phyloP scores from a whole-genome alignment of 2,329 filamentous ascomycete species.

The Colletotrichum sp. region DNA sequence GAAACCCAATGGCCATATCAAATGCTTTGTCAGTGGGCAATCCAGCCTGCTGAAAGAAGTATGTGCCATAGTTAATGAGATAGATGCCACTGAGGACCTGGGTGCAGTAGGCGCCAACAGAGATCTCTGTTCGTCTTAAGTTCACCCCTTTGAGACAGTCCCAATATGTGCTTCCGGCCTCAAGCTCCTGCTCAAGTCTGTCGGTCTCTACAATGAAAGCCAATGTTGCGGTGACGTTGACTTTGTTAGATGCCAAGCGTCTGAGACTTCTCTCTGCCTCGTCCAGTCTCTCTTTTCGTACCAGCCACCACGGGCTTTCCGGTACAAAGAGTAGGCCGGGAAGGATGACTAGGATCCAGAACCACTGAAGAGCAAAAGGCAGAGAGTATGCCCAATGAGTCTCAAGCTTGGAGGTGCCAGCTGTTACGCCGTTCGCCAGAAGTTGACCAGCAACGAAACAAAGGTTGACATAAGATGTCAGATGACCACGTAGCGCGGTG shows the following conservation, averaged over 20 bases:
- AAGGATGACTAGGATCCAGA: conserved; percentile 50
- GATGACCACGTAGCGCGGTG: conserved; percentile 57
- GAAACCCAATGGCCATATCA: conserved; percentile 46
- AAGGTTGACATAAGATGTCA: conserved; percentile 65
- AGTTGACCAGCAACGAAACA: conserved; percentile 68
- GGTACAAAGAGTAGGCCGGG: conserved; percentile 51
- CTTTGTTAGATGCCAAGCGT: conserved; percentile 48
- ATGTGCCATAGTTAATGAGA: conserved; percentile 67
- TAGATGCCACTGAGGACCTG: conserved; percentile 69
- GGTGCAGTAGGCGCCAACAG: conserved; percentile 65
- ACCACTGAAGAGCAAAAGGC: conserved; percentile 55
- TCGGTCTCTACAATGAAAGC: conserved; percentile 64
- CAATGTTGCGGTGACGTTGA: conserved; percentile 52
- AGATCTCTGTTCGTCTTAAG: conserved; percentile 58
- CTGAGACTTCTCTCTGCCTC: conserved; percentile 45
- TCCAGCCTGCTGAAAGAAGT: conserved; percentile 52
- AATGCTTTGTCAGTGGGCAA: conserved; percentile 40
- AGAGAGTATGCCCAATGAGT: conserved; percentile 54
- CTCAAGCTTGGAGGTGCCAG: conserved; percentile 40
- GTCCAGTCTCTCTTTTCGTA: conserved; percentile 42
- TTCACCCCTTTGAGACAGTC: conserved; percentile 56
- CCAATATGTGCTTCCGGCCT: conserved; percentile 51
- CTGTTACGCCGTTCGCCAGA: conserved; percentile 52
- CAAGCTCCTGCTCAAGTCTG: conserved; percentile 55
- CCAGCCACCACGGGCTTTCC: conserved; percentile 56